Conservation (phyloP, 192 early-diverging fungal species). For the Linnemannia elongata region DNA sequence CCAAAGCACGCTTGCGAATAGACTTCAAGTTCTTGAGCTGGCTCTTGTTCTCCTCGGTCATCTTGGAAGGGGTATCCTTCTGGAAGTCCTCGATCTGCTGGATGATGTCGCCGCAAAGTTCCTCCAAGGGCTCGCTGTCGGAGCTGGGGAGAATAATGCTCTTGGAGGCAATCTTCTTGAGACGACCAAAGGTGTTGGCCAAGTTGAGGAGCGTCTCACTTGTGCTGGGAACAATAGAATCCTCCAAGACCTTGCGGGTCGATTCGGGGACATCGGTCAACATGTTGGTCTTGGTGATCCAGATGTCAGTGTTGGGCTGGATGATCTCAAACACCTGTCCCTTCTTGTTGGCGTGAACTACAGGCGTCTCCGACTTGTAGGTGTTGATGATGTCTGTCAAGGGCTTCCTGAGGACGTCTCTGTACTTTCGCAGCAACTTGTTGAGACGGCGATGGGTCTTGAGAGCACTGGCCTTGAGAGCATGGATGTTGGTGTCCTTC, state of each 20-base stretch:
- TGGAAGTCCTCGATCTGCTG: slow-evolving; percentile 69
- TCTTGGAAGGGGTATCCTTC: slow-evolving; percentile 64
- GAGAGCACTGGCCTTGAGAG: slow-evolving; percentile 89
- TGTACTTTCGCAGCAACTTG: slow-evolving; percentile 92
- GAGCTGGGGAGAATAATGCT: slow-evolving; percentile 49
- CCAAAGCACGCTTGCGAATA: slow-evolving; percentile 82
- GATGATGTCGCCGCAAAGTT: slow-evolving; percentile 67
- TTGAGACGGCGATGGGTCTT: slow-evolving; percentile 92
- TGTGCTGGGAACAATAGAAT: slow-evolving; percentile 25
- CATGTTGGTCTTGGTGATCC: slow-evolving; percentile 57
- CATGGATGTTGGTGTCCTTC: slow-evolving; percentile 97
- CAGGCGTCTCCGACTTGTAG: slow-evolving; percentile 57
- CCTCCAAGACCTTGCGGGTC: slow-evolving; percentile 21
- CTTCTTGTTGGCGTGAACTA: slow-evolving; percentile 55
- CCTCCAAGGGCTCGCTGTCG: slow-evolving; percentile 55
- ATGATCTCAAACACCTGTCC: slow-evolving; percentile 55
- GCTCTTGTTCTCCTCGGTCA: slow-evolving; percentile 69
- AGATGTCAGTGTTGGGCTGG: slow-evolving; percentile 51
- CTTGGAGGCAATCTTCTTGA: slow-evolving; percentile 56
- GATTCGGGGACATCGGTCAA: slow-evolving; percentile 19
- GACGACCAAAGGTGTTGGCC: slow-evolving; percentile 54
- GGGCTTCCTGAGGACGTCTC: slow-evolving; percentile 81
- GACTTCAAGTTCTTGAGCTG: slow-evolving; percentile 74
- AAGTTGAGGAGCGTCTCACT: slow-evolving; percentile 64
- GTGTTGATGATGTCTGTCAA: slow-evolving; percentile 75